phyloP scores from a whole-genome alignment of 306 rosid genomes.

The Pueraria montana region DNA sequence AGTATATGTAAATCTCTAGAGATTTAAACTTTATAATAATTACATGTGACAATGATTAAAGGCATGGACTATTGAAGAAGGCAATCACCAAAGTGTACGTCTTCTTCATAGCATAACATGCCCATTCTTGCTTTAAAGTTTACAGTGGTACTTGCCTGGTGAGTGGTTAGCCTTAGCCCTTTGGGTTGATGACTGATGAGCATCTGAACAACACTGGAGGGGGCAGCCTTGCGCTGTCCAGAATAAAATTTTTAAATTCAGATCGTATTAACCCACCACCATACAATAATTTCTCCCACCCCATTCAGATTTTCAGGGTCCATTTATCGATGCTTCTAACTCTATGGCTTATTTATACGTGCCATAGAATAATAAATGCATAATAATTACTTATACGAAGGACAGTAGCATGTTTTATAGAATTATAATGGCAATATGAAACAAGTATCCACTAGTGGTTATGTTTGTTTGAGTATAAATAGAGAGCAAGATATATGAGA shows the following conservation, averaged over 20 bases:
- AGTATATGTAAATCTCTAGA: background rate
- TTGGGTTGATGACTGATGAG: slow-evolving; percentile 30
- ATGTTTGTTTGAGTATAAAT: background rate
- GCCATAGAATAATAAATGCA: slow-evolving; percentile 37
- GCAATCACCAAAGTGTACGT: slow-evolving; percentile 40
- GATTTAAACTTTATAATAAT: slow-evolving; percentile 18
- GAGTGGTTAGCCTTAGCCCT: slow-evolving; percentile 24
- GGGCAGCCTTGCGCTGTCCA: slow-evolving; percentile 42
- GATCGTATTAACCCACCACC: background rate
- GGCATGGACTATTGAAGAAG: slow-evolving; percentile 14
- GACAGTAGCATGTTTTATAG: background rate
- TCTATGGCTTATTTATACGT: slow-evolving; percentile 1
- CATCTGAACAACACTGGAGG: slow-evolving; percentile 23
- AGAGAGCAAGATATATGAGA: background rate
- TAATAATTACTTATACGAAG: background rate
- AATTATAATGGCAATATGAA: background rate
- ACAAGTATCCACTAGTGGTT: background rate
- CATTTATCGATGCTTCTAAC: slow-evolving; percentile 8
- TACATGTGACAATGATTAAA: background rate
- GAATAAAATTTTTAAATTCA: background rate
- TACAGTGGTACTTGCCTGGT: slow-evolving; percentile 31
- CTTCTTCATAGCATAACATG: slow-evolving; percentile 30
- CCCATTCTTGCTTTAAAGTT: slow-evolving; percentile 19
- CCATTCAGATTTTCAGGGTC: slow-evolving; percentile 8
- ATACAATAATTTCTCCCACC: slow-evolving; percentile 27